phyloP scores from a whole-genome alignment of 2,329 filamentous ascomycete species.

The Xylariaceae sp. region DNA sequence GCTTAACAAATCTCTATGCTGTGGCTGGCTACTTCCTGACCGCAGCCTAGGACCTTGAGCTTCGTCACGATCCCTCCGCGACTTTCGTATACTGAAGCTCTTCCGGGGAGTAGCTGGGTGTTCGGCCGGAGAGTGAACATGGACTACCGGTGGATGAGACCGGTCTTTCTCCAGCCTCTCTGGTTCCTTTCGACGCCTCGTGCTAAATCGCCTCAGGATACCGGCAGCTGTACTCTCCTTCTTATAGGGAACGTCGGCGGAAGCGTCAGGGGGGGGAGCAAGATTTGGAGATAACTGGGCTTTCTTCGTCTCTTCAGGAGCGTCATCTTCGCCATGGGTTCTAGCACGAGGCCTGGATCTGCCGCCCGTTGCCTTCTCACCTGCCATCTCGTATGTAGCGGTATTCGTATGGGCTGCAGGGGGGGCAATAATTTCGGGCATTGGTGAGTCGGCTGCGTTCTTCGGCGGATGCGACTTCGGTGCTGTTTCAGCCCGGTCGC shows the following conservation, averaged over 20 bases:
- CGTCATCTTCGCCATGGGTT: conserved; percentile 92
- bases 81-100: conserved; percentile 77
- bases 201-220: conserved; percentile 85
- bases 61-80: conserved; percentile 51
- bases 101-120: conserved; percentile 64
- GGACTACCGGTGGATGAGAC: conserved; percentile 68
- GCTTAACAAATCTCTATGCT: conserved; percentile 74
- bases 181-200: conserved; percentile 68
- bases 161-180: conserved; percentile 59
- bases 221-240: conserved; percentile 86
- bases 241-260: conserved; percentile 59
- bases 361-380: conserved; percentile 81
- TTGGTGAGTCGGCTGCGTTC: conserved; percentile 40
- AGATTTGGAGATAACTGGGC: conserved; percentile 48
- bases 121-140: conserved; percentile 74
- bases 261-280: conserved; percentile 49
- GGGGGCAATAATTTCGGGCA: conserved; percentile 75
- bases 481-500: conserved; percentile 51
- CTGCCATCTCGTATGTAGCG: conserved; percentile 79
- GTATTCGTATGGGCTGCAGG: conserved; percentile 87
- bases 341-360: conserved; percentile 79
- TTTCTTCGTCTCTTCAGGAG: conserved; percentile 67
- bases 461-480: conserved; percentile 28
- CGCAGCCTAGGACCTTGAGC: conserved; percentile 41
- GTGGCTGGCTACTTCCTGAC: conserved; percentile 61